A percentile compares a stretch with the other conserved stretches of the same genome.
phyloP scores from a whole-genome alignment of 768 basidiomycete species.

The Termitomyces sp. region DNA sequence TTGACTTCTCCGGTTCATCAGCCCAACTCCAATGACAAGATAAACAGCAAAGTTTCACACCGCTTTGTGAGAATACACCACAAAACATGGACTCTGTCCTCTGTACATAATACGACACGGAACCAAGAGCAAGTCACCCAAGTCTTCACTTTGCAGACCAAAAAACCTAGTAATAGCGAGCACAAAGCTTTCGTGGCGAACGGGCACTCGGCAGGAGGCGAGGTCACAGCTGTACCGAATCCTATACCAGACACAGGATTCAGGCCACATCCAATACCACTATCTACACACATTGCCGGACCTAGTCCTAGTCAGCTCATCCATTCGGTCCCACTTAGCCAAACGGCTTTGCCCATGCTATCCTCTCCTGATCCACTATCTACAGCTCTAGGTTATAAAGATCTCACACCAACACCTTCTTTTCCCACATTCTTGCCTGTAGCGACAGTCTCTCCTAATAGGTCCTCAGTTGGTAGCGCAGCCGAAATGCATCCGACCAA shows the following conservation, averaged over 20 bases:
- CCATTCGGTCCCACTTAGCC: conserved; percentile 11
- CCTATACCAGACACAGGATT: conserved; percentile 46
- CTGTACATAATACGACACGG: not conserved
- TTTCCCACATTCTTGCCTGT: conserved; percentile 10
- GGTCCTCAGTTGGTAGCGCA: conserved; percentile 1
- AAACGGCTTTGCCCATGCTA: conserved; percentile 13
- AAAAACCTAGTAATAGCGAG: conserved; percentile 9
- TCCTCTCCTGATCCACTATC: conserved; percentile 23
- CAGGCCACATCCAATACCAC: conserved; percentile 13
- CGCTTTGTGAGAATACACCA: conserved; percentile 15
- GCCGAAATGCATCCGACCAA: not conserved
- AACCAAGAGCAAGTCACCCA: not conserved
- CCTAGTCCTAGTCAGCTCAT: conserved; percentile 18
- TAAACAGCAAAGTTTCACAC: conserved; percentile 9
- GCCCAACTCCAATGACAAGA: not conserved
- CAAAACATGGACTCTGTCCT: conserved; percentile 1
- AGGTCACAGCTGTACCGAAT: conserved; percentile 42
- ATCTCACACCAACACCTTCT: conserved; percentile 10
- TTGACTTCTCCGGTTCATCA: not conserved
- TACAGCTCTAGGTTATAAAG: conserved; percentile 13
- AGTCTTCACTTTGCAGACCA: not conserved
- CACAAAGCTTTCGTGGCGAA: conserved; percentile 14
- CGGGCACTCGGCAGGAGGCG: conserved; percentile 18
- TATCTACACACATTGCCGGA: conserved; percentile 24
- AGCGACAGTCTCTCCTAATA: conserved; percentile 11